Evolutionary conservation across 805 yeast species (phyloP), one percentile per base, ranked within the genome.

Genomic region (Kockiozyma suomiensis): DNA sequence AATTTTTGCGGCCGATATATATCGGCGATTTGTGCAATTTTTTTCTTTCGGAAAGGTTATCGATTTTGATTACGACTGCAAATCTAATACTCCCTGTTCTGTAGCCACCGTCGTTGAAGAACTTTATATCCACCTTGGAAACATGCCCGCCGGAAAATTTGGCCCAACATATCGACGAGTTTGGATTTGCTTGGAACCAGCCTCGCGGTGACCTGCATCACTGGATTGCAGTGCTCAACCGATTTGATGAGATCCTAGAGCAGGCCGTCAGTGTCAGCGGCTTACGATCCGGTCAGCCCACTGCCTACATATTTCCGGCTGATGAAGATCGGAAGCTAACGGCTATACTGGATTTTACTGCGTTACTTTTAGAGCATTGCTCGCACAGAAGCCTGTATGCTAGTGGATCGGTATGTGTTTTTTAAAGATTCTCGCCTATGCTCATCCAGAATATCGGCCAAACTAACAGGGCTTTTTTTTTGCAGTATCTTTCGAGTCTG

Each of bases 161-260:
- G 15, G 59, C 64, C 6, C 13, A 28, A 4, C 58, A 51, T 23
- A 35, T 62, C 23, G 56, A 50, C 7, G 47, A 41, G 12, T 58
- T 54, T 17, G 66, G 66, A 23, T 28, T 48, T 8, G 35, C 40
- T 7, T 62, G 66, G 66, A 54, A 55, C 17, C 65, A 60, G 28
- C 86, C 90, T 7, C 78, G 84, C 61, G 88, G 87, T 38, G 87
- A 89, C 66, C 73, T 93, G 35, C 81, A 80, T 61, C 85, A 85
- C 60, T 92, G 96, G 94, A 82, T 88, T 30, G 81, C 86, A 0
- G 83, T 89, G 1, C 76, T 93, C 67, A 87, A 90, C 72, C 78
- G 86, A 67, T 83, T 92, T 69, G 97, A 92, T 70, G 79, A 77
- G 12, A 79, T 89, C 5, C 75, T 89, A 54, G 87, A 84, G 53